Evolutionary conservation across 2,329 filamentous ascomycete genomes (phyloP).

Genomic region (Penicillium fuscoglaucum): DNA sequence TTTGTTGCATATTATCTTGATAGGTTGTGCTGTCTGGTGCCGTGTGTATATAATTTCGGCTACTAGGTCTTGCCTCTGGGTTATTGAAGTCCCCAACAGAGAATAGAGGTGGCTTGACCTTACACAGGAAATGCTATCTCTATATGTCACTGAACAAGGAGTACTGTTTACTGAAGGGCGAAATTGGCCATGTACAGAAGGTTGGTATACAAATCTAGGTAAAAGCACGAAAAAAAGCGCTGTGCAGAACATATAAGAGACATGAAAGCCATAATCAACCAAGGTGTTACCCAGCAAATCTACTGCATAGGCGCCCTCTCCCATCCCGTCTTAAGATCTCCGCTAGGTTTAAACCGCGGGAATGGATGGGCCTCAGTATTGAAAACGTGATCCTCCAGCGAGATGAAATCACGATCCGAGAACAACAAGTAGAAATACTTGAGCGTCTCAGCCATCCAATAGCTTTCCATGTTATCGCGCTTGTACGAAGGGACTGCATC

Average conservation of each 20-base stretch:
- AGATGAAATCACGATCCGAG: slow-evolving; percentile 76
- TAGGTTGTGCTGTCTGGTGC: neutral
- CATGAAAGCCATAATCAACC: neutral
- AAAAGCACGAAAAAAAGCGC: neutral
- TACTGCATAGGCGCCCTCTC: slow-evolving; percentile 29
- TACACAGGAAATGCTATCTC: neutral
- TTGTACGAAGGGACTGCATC: slow-evolving; percentile 66
- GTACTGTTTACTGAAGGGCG: neutral
- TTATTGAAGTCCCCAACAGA: neutral
- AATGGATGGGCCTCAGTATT: slow-evolving; percentile 96
- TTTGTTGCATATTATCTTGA: neutral
- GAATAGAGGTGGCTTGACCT: neutral
- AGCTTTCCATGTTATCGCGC: slow-evolving; percentile 96
- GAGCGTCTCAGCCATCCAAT: slow-evolving; percentile 96
- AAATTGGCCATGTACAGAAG: neutral
- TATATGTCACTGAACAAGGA: neutral
- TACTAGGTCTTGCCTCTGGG: neutral
- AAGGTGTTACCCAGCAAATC: neutral
- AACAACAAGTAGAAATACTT: slow-evolving; percentile 98
- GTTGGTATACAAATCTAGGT: slow-evolving; percentile 4
- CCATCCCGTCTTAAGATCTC: slow-evolving; percentile 45
- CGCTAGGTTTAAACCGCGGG: slow-evolving; percentile 76
- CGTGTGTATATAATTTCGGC: neutral
- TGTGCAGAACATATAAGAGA: neutral
- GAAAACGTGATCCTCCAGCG: slow-evolving; percentile 82